phyloP scores from a whole-genome alignment of 306 rosid genomes.

The Lagenaria siceraria region DNA sequence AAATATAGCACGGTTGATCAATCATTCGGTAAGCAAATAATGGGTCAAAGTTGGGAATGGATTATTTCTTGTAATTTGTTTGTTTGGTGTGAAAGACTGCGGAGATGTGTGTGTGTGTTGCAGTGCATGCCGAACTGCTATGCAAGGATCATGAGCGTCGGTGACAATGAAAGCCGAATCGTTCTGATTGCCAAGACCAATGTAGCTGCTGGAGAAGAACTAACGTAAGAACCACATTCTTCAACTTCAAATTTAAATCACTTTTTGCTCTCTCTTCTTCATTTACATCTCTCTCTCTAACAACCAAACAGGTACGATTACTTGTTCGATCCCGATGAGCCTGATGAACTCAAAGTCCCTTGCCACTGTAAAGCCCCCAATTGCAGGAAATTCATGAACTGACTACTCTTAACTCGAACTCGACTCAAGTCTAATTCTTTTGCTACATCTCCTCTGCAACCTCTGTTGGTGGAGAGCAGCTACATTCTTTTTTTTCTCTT shows the following conservation, averaged over 20 bases:
- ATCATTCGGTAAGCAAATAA: slow-evolving; percentile 70
- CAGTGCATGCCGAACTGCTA: slow-evolving; percentile 98
- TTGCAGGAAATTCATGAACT: slow-evolving; percentile 83
- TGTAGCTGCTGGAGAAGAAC: slow-evolving; percentile 81
- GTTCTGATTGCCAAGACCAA: slow-evolving; percentile 81
- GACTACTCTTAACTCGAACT: slow-evolving; percentile 13
- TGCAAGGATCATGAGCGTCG: slow-evolving; percentile 78
- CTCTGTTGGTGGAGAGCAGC: background rate
- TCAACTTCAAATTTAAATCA: background rate
- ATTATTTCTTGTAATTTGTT: background rate
- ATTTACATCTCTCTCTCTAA: background rate
- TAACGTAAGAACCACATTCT: slow-evolving; percentile 42
- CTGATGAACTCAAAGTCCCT: slow-evolving; percentile 73
- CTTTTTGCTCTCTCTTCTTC: background rate
- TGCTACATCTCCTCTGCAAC: background rate
- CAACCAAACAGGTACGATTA: slow-evolving; percentile 64
- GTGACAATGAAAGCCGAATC: slow-evolving; percentile 61
- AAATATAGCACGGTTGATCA: slow-evolving; percentile 83
- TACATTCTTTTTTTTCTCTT: slow-evolving; percentile 1
- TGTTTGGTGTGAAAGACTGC: background rate
- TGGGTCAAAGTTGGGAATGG: background rate
- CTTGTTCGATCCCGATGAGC: slow-evolving; percentile 85
- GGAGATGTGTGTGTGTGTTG: slow-evolving; percentile 15
- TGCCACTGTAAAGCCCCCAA: slow-evolving; percentile 72
- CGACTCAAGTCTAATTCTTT: background rate